Conservation (phyloP, 192 early-diverging fungal genomes). For the Coemansia sp. region DNA sequence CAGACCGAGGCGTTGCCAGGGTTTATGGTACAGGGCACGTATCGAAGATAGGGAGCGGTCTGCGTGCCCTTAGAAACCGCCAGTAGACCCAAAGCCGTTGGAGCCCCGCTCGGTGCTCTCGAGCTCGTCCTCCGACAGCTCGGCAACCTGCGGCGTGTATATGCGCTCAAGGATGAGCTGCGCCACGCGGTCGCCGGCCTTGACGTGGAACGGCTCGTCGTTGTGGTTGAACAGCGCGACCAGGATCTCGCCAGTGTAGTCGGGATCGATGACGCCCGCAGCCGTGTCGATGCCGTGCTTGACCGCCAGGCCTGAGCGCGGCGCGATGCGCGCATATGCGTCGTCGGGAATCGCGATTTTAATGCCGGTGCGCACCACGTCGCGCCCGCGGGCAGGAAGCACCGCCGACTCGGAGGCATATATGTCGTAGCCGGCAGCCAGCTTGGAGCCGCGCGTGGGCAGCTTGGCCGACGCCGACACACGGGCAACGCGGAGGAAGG, state of each 20-base stretch:
- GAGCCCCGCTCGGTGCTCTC: slow-evolving; percentile 58
- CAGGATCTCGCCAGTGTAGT: slow-evolving; percentile 84
- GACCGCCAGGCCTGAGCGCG: slow-evolving; percentile 84
- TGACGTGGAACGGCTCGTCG: slow-evolving; percentile 65
- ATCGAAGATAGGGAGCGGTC: too few species aligned
- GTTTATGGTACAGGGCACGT: too few species aligned
- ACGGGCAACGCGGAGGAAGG: slow-evolving; percentile 35
- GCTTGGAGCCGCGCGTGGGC: slow-evolving; percentile 72
- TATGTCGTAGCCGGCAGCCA: slow-evolving; percentile 93
- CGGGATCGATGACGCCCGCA: slow-evolving; percentile 88
- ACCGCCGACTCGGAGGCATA: slow-evolving; percentile 60
- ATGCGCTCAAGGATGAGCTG: slow-evolving; percentile 92
- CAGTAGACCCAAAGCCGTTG: slow-evolving; percentile 70
- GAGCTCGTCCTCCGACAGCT: slow-evolving; percentile 56
- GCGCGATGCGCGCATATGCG: slow-evolving; percentile 93
- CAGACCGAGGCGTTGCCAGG: too few species aligned
- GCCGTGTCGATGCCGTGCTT: slow-evolving; percentile 86
- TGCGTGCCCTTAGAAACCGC: slow-evolving; percentile 14
- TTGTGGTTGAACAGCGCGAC: slow-evolving; percentile 89
- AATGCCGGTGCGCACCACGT: slow-evolving; percentile 82
- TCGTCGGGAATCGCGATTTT: slow-evolving; percentile 79
- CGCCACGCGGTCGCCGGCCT: slow-evolving; percentile 89
- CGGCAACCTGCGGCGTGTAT: slow-evolving; percentile 69
- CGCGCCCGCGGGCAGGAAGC: slow-evolving; percentile 75
- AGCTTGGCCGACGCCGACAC: slow-evolving; percentile 57